Evolutionary conservation across 495 filamentous ascomycete genomes (phyloP), one percentile per base, ranked within the genome.

Genomic region (Aspergillus sclerotiicarbonarius): DNA sequence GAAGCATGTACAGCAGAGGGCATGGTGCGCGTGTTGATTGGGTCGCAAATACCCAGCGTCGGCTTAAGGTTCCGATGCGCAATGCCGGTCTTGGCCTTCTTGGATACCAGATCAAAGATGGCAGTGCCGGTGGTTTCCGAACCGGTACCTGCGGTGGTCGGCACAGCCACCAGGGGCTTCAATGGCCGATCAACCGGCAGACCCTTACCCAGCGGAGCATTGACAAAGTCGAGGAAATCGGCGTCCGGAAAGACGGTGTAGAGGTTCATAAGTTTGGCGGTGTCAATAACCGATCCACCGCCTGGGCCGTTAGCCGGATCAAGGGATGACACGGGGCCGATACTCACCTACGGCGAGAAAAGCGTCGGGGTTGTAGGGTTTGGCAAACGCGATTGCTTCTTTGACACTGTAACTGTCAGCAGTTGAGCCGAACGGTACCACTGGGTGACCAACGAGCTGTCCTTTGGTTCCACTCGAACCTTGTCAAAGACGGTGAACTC

Each of bases 211-310:
- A 98, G 77, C 0, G 94, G 94, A 1, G 93, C 93, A 68, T 98
- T 98, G 69, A 98, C 94, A 66, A 98, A 98, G 76, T 98, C 94
- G 13, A 98, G 75, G 67, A 98, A 96, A 57, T 92, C 88, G 21
- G 92, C 91, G 6, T 95, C 84, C 0, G 91, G 92, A 72, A 86
- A 95, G 68, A 83, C 86, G 0, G 85, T 88, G 74, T 97, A 98
- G 1, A 98, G 83, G 69, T 98, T 98, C 91, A 98, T 96, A 21
- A 98, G 80, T 75, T 98, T 98, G 33, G 94, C 92, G 0, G 94
- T 98, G 75, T 98, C 94, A 63, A 98, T 98, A 37, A 97, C 89
- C 19, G 86, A 89, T 19, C 89, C 89, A 52, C 89, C 77, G 47
- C 77, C 76, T 79, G 15, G 21, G 4, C 16, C 18, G 25, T 44